Evolutionary conservation across 2,329 filamentous ascomycete genomes (phyloP), one percentile per base, ranked within the genome.

Genomic region (Cercospora sesami): DNA sequence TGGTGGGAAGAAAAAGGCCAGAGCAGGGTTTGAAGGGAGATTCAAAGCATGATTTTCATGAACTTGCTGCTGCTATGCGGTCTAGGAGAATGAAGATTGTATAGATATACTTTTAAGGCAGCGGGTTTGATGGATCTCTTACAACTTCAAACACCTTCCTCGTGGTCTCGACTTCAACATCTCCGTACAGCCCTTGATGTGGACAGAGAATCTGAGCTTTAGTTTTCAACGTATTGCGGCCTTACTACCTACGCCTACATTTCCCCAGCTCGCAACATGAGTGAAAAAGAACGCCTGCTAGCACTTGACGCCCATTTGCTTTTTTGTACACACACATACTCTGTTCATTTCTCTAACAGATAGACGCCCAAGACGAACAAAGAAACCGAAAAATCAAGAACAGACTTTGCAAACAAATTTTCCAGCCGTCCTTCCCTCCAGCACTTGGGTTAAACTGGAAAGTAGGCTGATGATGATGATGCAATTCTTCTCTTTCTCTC

Each of bases 11-110:
- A 87, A 87, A 53, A 84, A 83, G 71, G 83, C 80, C 65, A 80
- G 86, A 73, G 84, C 86, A 2, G 86, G 86, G 1, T 87, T 87
- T 75, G 86, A 88, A 77, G 90, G 90, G 4, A 90, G 90, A 69
- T 90, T 94, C 77, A 86, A 85, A 86, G 77, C 75, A 60, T 68
- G 62, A 61, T 14, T 36, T 26, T 53, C 4, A 23, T 39, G 42
- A 16, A 6, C 48, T 53, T 28, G 48, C 23, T 63, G 45, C 36
- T 31, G 36, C 39, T 63, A 21, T 8, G 26, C 31, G 61, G 30
- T 39, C 31, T 33, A 23, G 42, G 42, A 53, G 26, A 26, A 39
- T 28, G 36, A 4, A 31, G 36, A 23, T 51, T 63, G 60, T 63
- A 53, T 51, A 33, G 60, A 63, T 63, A 63, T 51, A 51, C 60